A percentile compares a stretch with the other conserved stretches of the same genome.
These are phyloP conservation scores for Eimeria sp. DNA, from an alignment of 169 alveolate genomes.

Conservation along the genomic window DNA sequence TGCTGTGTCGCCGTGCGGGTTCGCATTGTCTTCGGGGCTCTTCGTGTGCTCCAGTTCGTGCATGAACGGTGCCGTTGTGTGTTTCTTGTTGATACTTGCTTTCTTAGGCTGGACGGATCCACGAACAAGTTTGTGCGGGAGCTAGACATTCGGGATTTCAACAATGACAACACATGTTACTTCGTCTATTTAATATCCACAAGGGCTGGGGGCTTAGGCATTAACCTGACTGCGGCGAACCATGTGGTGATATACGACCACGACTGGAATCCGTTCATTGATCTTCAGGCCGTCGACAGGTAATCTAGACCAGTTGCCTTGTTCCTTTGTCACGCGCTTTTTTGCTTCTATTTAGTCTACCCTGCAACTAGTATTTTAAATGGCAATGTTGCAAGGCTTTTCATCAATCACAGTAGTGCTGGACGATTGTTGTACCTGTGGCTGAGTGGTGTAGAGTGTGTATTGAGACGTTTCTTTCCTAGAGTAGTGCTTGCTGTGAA, in stretches of 20 bases:
- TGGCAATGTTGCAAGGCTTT: too few species aligned
- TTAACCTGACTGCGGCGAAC: slow-evolving; percentile 98
- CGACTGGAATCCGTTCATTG: slow-evolving; percentile 99
- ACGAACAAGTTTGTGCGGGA: slow-evolving; percentile 94
- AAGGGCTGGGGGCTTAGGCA: slow-evolving; percentile 98
- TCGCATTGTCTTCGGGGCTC: not conserved
- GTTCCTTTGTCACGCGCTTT: not conserved
- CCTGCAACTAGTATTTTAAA: not conserved
- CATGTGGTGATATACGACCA: slow-evolving; percentile 99
- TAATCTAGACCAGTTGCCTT: slow-evolving; percentile 76
- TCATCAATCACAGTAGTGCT: not conserved
- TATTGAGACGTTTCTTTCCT: too few species aligned
- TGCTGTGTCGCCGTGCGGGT: not conserved
- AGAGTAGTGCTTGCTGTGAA: too few species aligned
- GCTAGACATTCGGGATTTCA: slow-evolving; percentile 94
- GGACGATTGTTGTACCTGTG: not conserved
- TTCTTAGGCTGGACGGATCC: slow-evolving; percentile 93
- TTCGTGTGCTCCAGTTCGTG: not conserved
- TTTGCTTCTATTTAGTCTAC: not conserved
- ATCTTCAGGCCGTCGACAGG: slow-evolving; percentile 99
- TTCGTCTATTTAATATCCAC: slow-evolving; percentile 94
- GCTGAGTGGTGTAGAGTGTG: not conserved
- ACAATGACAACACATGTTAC: slow-evolving; percentile 89
- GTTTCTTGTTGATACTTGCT: not conserved
- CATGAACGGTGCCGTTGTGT: not conserved